Conservation (phyloP, 169 alveolate species). For the Cryptosporidium bovis region DNA sequence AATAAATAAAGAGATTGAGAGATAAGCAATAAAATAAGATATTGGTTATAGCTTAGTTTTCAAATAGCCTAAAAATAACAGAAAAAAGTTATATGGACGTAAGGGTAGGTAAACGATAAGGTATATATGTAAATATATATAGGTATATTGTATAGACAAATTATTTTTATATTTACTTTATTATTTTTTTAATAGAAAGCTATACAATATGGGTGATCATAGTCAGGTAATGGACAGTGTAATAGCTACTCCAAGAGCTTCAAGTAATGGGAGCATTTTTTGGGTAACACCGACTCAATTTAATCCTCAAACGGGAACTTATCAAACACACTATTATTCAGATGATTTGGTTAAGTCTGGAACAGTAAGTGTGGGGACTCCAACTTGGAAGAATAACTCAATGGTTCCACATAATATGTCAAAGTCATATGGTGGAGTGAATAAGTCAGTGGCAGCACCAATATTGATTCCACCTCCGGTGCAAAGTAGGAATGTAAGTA, state of each 20-base stretch:
- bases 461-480: conserved; percentile 57
- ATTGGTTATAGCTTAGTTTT: too few relatives aligned
- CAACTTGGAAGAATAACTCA: conserved; percentile 67
- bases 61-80: too few relatives aligned
- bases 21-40: too few relatives aligned
- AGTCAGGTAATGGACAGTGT: conserved; percentile 67
- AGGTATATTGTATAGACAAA: too few relatives aligned
- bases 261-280: conserved; percentile 67
- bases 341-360: conserved; percentile 72
- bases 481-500: conserved; percentile 54
- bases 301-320: conserved; percentile 74
- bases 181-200: too few relatives aligned
- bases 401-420: conserved; percentile 30
- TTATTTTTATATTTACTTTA: too few relatives aligned
- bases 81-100: too few relatives aligned
- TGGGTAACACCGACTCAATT: conserved; percentile 74
- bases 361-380: conserved; percentile 70
- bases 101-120: too few relatives aligned
- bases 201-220: conserved; percentile 26
- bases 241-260: conserved; percentile 74
- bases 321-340: conserved; percentile 71
- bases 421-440: conserved; percentile 3
- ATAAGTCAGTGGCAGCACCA: conserved; percentile 70
- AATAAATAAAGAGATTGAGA: too few relatives aligned
- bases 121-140: too few relatives aligned